Base-by-base conservation (phyloP, 2,329 filamentous ascomycete species). In the Colletotrichum sp. region DNA sequence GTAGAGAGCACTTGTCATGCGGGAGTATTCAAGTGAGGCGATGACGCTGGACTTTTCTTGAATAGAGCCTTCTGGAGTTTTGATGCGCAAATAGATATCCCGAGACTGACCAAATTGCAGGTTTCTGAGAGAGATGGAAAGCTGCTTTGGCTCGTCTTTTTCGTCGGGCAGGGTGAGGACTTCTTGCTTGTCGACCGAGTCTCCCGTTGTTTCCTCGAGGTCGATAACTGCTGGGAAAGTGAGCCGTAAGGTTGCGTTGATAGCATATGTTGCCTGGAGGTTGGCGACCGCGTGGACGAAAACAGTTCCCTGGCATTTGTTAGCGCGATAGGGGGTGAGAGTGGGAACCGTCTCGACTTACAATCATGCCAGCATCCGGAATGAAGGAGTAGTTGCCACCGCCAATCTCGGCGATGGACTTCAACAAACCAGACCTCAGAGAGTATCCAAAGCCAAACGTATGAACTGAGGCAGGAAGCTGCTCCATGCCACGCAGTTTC, bases 201-300 rank as follows among this genome's bases (percentile, higher is more conserved):
- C 79, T 1, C 87, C 88, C 8, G 83, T 84, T 0, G 84, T 85
- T 64, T 88, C 83, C 28, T 84, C 77, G 0, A 91, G 74, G 3
- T 82, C 71, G 6, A 90, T 68, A 0, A 78, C 77, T 4, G 79
- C 72, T 0, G 86, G 82, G 65, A 87, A 88, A 0, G 78, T 82
- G 24, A 92, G 75, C 3, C 81, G 82, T 3, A 93, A 80, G 0
- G 78, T 82, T 4, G 88, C 88, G 1, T 85, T 83, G 6, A 84
- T 88, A 4, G 90, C 90, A 76, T 88, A 92, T 0, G 91, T 93
- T 4, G 89, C 87, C 78, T 92, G 91, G 3, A 93, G 80, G 77
- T 93, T 92, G 21, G 91, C 91, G 3, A 92, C 86, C 3, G 92
- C 90, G 78, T 93, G 90, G 4, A 92, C 86, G 75, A 93, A 92